A percentile compares a stretch with the other conserved stretches of the same genome.
These are phyloP conservation scores for Kwoniella dejecticola DNA, from an alignment of 768 basidiomycete species.

Conservation along the genomic window DNA sequence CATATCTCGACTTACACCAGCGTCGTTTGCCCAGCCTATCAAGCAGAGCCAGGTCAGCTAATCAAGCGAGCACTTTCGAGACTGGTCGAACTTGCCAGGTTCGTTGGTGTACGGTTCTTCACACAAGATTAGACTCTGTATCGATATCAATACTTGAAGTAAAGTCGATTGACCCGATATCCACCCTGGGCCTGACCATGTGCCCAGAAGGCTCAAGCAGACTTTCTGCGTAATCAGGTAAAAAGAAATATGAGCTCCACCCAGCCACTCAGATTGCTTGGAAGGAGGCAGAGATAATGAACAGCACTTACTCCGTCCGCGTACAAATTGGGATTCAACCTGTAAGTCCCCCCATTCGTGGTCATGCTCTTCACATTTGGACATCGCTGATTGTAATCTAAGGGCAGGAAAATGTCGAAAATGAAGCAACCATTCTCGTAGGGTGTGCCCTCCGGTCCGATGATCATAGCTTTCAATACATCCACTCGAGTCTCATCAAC, in stretches of 20 bases:
- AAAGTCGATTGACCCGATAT: conserved; percentile 84
- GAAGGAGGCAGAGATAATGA: too few species aligned
- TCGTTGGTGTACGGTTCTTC: conserved; percentile 94
- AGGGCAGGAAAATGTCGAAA: conserved; percentile 86
- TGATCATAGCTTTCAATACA: conserved; percentile 57
- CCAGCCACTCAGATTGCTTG: too few species aligned
- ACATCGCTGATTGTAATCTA: conserved; percentile 80
- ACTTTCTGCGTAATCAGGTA: conserved; percentile 65
- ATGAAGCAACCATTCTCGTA: conserved; percentile 83
- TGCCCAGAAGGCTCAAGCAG: conserved; percentile 84
- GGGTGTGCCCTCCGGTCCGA: conserved; percentile 92
- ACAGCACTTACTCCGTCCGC: conserved; percentile 59
- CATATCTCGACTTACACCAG: conserved; percentile 23
- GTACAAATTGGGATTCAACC: conserved; percentile 94
- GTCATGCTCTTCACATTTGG: conserved; percentile 72
- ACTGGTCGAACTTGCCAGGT: conserved; percentile 63
- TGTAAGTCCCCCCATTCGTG: conserved; percentile 54
- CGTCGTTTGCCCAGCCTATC: conserved; percentile 29
- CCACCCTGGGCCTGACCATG: conserved; percentile 94
- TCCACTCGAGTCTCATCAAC: conserved; percentile 71
- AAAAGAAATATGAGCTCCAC: not conserved
- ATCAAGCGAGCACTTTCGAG: not conserved
- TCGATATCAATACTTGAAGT: conserved; percentile 87
- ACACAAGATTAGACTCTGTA: conserved; percentile 94
- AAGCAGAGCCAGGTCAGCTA: not conserved